A percentile compares a stretch with the other conserved stretches of the same genome.
These are phyloP conservation scores for Withania somnifera DNA, from an alignment of 305 asterid genomes.

Conservation along the genomic window DNA sequence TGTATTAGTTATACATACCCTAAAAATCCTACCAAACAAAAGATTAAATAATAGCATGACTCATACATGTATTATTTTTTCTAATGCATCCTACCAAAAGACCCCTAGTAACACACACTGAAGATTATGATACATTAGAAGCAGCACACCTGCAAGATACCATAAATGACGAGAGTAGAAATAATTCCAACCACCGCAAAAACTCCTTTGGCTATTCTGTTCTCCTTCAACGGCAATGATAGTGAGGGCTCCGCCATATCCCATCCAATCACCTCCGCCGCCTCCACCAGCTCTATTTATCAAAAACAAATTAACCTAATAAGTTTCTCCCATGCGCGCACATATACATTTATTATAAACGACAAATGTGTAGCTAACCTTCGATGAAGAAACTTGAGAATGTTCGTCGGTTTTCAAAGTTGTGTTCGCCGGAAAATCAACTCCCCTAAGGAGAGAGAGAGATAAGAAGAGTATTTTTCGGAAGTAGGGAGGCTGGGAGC, in stretches of 20 bases:
- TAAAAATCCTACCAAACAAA: too few relatives aligned
- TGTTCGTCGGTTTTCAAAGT: neutral
- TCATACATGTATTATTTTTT: too few relatives aligned
- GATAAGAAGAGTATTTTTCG: too few relatives aligned
- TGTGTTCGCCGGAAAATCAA: neutral
- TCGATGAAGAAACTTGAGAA: neutral
- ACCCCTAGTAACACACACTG: neutral
- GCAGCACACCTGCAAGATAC: constrained; percentile 64
- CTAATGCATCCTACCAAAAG: too few relatives aligned
- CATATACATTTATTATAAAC: neutral
- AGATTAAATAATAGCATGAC: too few relatives aligned
- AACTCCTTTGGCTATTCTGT: constrained; percentile 43
- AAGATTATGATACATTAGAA: neutral
- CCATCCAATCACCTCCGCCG: constrained; percentile 36
- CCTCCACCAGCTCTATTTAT: constrained; percentile 5
- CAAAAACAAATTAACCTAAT: neutral
- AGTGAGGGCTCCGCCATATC: constrained; percentile 69
- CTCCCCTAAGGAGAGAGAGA: neutral
- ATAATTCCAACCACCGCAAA: constrained; percentile 83
- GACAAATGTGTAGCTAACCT: neutral
- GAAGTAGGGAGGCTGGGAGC: neutral
- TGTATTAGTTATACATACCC: too few relatives aligned
- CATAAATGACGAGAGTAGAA: constrained; percentile 81
- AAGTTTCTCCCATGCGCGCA: neutral
- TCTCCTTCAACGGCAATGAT: constrained; percentile 43